Evolutionary conservation across 1,284 basidiomycete species (phyloP).

Genomic region (Microbotryum scabiosae): DNA sequence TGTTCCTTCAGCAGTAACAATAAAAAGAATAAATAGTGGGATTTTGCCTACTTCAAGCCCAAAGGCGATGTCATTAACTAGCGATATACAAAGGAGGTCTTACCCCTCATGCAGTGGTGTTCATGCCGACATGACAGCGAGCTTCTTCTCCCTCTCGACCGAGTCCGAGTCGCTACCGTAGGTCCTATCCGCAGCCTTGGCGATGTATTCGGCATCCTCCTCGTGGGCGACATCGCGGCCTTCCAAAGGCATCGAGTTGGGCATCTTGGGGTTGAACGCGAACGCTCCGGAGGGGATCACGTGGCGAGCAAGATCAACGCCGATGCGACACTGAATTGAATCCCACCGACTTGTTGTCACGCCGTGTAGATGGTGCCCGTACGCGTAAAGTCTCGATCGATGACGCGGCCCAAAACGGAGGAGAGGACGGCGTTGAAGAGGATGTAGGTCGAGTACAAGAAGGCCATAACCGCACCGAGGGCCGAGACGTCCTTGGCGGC

Average conservation of each 20-base stretch:
- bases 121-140: no score
- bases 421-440: conserved; percentile 39
- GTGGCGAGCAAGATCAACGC: conserved; percentile 39
- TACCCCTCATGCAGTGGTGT: no score
- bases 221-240: conserved; percentile 3
- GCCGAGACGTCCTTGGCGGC: conserved; percentile 38
- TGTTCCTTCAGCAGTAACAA: no score
- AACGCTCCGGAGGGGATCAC: conserved; percentile 39
- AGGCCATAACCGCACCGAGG: conserved; percentile 41
- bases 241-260: conserved; percentile 31
- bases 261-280: conserved; percentile 39
- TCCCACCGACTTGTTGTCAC: conserved; percentile 3
- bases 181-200: no score
- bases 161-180: no score
- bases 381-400: conserved; percentile 34
- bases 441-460: conserved; percentile 36
- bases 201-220: no score
- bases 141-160: no score
- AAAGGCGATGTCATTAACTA: no score
- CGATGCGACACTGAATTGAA: conserved; percentile 39
- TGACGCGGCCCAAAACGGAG: conserved; percentile 40
- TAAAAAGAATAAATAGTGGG: no score
- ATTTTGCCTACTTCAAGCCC: no score
- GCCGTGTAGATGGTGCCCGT: conserved; percentile 28
- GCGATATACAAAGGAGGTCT: no score